phyloP scores from a whole-genome alignment of 75 land plant genomes.

The Selaginella moellendorffii region DNA sequence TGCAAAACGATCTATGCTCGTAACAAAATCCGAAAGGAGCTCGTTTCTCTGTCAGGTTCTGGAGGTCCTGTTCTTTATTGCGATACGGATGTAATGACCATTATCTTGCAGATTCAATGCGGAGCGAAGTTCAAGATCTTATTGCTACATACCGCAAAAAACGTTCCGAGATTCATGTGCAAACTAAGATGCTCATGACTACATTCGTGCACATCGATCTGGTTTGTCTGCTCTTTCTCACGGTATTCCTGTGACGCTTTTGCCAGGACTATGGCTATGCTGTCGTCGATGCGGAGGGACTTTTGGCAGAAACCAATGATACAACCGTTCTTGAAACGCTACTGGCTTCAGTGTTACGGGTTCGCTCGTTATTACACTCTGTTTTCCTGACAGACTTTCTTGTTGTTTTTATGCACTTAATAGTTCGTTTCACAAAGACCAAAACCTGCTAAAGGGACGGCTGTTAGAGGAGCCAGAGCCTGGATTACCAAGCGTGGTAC shows the following conservation, averaged over 20 bases:
- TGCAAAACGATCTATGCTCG: constrained; percentile 45
- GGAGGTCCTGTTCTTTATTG: neutral
- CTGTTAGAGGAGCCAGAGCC: neutral
- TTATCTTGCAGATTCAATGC: neutral
- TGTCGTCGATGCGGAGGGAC: neutral
- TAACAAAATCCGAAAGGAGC: constrained; percentile 55
- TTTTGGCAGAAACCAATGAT: neutral
- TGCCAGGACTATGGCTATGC: neutral
- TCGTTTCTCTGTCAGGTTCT: constrained; percentile 12
- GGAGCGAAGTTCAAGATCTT: neutral
- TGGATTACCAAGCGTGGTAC: neutral
- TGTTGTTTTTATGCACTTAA: neutral
- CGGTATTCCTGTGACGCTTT: too few relatives aligned
- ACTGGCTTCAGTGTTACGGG: neutral
- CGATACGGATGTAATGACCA: neutral
- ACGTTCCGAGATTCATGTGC: neutral
- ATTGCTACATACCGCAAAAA: neutral
- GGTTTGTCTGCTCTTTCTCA: too few relatives aligned
- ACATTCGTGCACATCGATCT: neutral
- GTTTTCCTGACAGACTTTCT: neutral
- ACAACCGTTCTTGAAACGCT: neutral
- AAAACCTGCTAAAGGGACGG: neutral
- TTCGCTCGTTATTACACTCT: neutral
- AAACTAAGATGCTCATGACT: neutral
- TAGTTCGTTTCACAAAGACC: neutral